Evolutionary conservation across 140 eudicot genomes (phyloP).

Genomic region (Anethum foeniculum): DNA sequence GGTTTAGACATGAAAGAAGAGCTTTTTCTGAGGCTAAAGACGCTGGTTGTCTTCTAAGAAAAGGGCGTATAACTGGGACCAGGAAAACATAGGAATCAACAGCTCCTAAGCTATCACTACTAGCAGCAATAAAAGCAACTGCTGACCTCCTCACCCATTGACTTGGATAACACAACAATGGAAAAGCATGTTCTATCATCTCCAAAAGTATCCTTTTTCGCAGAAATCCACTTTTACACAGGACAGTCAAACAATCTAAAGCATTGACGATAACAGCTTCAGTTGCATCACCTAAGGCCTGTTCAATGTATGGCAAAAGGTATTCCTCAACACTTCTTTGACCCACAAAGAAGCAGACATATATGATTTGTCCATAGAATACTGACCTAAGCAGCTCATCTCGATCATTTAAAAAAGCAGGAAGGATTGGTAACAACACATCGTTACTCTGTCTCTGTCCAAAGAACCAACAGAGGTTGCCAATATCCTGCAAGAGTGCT

Average conservation of each 20-base stretch:
- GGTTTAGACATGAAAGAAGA: slow-evolving; percentile 71
- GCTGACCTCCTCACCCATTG: slow-evolving; percentile 94
- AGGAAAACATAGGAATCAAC: slow-evolving; percentile 90
- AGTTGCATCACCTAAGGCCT: slow-evolving; percentile 68
- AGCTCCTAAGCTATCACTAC: slow-evolving; percentile 82
- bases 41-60: slow-evolving; percentile 81
- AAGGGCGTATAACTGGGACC: slow-evolving; percentile 82
- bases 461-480: slow-evolving; percentile 86
- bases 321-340: slow-evolving; percentile 97
- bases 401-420: slow-evolving; percentile 85
- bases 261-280: slow-evolving; percentile 89
- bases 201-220: slow-evolving; percentile 67
- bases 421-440: slow-evolving; percentile 80
- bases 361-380: slow-evolving; percentile 72
- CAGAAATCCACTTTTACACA: slow-evolving; percentile 65
- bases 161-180: slow-evolving; percentile 80
- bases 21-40: slow-evolving; percentile 74
- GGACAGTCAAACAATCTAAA: slow-evolving; percentile 64
- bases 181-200: slow-evolving; percentile 88
- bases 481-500: slow-evolving; percentile 84
- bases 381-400: slow-evolving; percentile 87
- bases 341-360: slow-evolving; percentile 93
- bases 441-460: slow-evolving; percentile 94
- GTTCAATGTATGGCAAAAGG: slow-evolving; percentile 93
- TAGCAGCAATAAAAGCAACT: slow-evolving; percentile 76